Base-by-base conservation (phyloP, 2,329 filamentous ascomycete genomes). In the Colletotrichum endophyticum region DNA sequence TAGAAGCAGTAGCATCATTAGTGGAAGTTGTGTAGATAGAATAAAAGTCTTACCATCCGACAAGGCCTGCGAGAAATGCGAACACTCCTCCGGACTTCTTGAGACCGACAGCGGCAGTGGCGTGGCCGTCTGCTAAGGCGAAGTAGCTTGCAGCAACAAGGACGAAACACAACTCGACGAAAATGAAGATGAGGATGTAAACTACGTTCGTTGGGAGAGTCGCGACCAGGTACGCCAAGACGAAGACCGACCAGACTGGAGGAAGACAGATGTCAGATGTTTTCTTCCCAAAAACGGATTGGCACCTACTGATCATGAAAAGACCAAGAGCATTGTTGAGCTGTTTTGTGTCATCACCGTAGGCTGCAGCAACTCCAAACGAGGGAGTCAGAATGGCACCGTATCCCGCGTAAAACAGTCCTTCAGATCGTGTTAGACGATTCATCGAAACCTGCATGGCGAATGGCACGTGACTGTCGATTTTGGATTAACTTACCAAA, bases 401-500 rank as follows among this genome's bases (percentile, higher is more conserved):
- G 27, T 81, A 81, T 3, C 80, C 80, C 5, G 76, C 81, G 25
- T 81, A 82, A 44, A 82, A 82, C 0, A 82, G 66, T 1, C 79
- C 80, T 81, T 5, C 6, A 27, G 11, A n/a, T 8, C 4, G 13
- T 25, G 7, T 36, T 44, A n/a, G 59, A 16, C 16, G 9, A 28
- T 9, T 22, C n/a, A 11, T 53, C n/a, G 4, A 13, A 12, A 12
- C 16, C n/a, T 3, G 11, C n/a, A 53, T 5, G 1, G 11, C 44
- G 44, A 22, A 53, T 25, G 6, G 19, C 44, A 1, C 3, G n/a
- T 53, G 3, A 7, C 2, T 53, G 11, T 53, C n/a, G 44, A 22
- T 53, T 13, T 8, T 6, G 4, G 19, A 13, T 2, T 2, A 25
- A 32, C 78, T 63, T 76, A 86, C 89, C 89, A 75, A 91, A 91